Base-by-base conservation (phyloP, 495 filamentous ascomycete species). In the Neurospora hispaniola region DNA sequence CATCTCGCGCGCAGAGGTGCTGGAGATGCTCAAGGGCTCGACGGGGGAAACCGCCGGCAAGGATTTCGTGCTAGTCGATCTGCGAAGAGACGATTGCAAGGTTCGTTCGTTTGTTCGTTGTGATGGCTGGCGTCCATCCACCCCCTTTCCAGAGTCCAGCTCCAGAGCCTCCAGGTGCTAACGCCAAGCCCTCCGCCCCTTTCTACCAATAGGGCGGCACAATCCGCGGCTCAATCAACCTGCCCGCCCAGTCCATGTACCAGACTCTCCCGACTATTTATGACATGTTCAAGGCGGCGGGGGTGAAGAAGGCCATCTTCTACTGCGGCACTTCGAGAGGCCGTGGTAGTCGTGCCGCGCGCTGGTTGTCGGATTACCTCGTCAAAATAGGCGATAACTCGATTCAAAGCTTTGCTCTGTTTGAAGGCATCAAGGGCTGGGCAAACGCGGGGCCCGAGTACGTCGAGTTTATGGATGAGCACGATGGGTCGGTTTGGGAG, bases 271-370 rank as follows among this genome's bases (percentile, higher is more conserved):
- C 89, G 1, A 79, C 85, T 0, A 70, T 93, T 12, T 90, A 91
- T 75, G 76, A 76, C 7, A 70, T 91, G 18, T 82, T 91, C 69
- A 81, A 80, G 23, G 80, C 78, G 6, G 87, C 87, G 1, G 83
- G 82, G 0, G 75, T 89, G 3, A 77, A 79, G 31, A 81, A 80
- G 69, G 85, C 91, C 10, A 85, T 93, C 54, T 93, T 88, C 82
- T 93, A 89, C 75, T 93, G 91, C 74, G 87, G 91, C 92, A 91
- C 91, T 4, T 92, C 89, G 0, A 71, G 71, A 7, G 90, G 91
- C 10, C 86, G 90, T 11, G 91, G 90, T 8, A 85, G 81, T 11
- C 83, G 91, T 2, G 86, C 88, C 8, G 86, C 90, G 1, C 84
- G 82, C 9, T 93, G 91, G 91, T 89, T 93, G 78, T 85, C 85